Evolutionary conservation across 768 basidiomycete species (phyloP).

Genomic region (Plicaturopsis crispa): DNA sequence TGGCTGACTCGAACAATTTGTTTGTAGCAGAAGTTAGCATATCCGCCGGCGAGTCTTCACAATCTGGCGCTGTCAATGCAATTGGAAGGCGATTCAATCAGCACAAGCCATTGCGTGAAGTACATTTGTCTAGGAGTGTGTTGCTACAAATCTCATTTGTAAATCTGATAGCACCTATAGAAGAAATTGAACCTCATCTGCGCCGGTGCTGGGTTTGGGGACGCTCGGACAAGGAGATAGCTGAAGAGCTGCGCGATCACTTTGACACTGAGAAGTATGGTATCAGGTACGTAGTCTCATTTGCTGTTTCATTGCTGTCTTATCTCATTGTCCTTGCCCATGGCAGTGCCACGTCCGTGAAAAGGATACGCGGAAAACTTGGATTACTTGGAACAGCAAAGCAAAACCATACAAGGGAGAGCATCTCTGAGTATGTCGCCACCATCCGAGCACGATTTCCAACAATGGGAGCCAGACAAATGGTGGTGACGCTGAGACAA

Average conservation of each 20-base stretch:
- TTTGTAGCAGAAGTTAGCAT: too few relatives aligned
- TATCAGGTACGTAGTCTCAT: constrained; percentile 11
- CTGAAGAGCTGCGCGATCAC: constrained; percentile 13
- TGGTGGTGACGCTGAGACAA: constrained; percentile 14
- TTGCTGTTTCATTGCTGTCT: too few relatives aligned
- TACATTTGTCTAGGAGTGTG: too few relatives aligned
- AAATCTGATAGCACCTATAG: constrained; percentile 10
- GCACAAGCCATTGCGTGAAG: too few relatives aligned
- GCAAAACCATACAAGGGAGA: constrained; percentile 15
- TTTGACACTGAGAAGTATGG: constrained; percentile 16
- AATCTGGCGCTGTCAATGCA: too few relatives aligned
- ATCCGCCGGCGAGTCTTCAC: too few relatives aligned
- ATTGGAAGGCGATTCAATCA: too few relatives aligned
- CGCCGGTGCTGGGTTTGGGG: constrained; percentile 14
- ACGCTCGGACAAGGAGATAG: constrained; percentile 18
- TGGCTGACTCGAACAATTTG: too few relatives aligned
- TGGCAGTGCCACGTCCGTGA: background rate
- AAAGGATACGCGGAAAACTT: constrained; percentile 9
- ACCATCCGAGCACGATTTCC: constrained; percentile 16
- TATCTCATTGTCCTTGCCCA: too few relatives aligned
- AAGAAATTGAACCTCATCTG: constrained; percentile 6
- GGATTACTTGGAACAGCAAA: constrained; percentile 12
- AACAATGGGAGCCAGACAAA: constrained; percentile 18
- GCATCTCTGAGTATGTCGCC: constrained; percentile 11
- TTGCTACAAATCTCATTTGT: too few relatives aligned